Conservation (phyloP, 768 basidiomycete species). For the Tricholoma bakamatsutake region DNA sequence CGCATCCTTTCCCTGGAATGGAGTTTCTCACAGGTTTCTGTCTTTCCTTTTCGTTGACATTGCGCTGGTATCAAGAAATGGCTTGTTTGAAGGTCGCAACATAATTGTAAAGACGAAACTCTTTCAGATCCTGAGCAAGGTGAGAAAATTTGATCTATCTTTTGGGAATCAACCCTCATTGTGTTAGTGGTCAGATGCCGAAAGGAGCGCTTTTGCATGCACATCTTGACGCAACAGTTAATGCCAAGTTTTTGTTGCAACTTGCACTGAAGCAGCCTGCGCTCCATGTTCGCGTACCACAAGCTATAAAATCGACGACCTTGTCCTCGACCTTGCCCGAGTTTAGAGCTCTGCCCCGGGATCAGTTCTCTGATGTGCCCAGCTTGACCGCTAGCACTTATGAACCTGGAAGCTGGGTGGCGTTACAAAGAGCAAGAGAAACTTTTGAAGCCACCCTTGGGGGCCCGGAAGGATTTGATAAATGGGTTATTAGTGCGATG, state of each 20-base stretch:
- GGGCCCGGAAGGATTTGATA: slow-evolving; percentile 62
- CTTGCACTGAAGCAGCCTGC: slow-evolving; percentile 51
- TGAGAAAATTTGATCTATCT: slow-evolving; percentile 9
- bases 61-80: neutral
- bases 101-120: slow-evolving; percentile 58
- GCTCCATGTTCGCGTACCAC: slow-evolving; percentile 51
- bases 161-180: neutral
- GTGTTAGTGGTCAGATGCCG: slow-evolving; percentile 52
- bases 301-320: slow-evolving; percentile 33
- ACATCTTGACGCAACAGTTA: slow-evolving; percentile 72
- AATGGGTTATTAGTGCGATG: slow-evolving; percentile 54
- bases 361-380: slow-evolving; percentile 22
- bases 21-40: slow-evolving; percentile 66
- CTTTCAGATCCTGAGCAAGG: slow-evolving; percentile 59
- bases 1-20: slow-evolving; percentile 72
- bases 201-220: slow-evolving; percentile 73
- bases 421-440: slow-evolving; percentile 45
- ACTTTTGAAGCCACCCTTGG: slow-evolving; percentile 47
- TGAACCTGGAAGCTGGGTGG: slow-evolving; percentile 44
- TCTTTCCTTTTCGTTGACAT: neutral
- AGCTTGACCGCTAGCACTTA: slow-evolving; percentile 42
- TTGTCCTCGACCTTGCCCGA: slow-evolving; percentile 42
- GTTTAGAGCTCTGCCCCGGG: slow-evolving; percentile 42
- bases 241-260: slow-evolving; percentile 42
- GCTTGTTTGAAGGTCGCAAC: slow-evolving; percentile 42